These are phyloP conservation scores for Polytrichum formosum DNA, from an alignment of 225 moss, liverwort and hornwort genomes.

Conservation along the genomic window DNA sequence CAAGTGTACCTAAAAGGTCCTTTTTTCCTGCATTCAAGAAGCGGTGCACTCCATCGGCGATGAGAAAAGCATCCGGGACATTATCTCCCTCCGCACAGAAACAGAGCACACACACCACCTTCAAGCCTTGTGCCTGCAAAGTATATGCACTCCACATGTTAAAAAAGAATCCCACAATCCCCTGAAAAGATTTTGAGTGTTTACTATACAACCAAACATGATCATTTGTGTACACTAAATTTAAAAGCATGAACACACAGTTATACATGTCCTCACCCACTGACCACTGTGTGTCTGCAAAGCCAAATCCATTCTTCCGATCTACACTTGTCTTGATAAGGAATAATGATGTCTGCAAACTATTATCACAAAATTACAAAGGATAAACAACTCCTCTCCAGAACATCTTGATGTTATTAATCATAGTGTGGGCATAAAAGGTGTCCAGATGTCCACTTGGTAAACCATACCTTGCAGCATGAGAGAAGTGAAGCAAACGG, in stretches of 20 bases:
- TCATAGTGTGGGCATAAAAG: background rate
- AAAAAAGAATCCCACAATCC: background rate
- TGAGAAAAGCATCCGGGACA: constrained; percentile 82
- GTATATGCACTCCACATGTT: constrained; percentile 10
- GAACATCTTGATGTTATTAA: too few species aligned
- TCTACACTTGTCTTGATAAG: too few species aligned
- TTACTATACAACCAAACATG: too few species aligned
- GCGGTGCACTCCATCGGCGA: constrained; percentile 61
- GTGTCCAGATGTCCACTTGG: constrained; percentile 4
- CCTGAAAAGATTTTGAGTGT: too few species aligned
- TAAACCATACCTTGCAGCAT: constrained; percentile 71
- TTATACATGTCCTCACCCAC: too few species aligned
- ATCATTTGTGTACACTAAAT: too few species aligned
- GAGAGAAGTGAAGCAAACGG: constrained; percentile 76
- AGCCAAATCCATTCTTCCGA: too few species aligned
- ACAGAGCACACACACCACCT: constrained; percentile 79
- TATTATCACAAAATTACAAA: too few species aligned
- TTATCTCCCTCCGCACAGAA: constrained; percentile 95
- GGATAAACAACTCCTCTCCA: too few species aligned
- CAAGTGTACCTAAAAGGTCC: constrained; percentile 23
- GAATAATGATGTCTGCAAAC: too few species aligned
- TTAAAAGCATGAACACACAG: too few species aligned
- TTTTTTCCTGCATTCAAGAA: constrained; percentile 38
- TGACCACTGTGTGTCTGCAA: too few species aligned
- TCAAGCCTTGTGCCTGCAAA: constrained; percentile 81